phyloP scores from a whole-genome alignment of 768 basidiomycete genomes.

The Polyporus arcularius region DNA sequence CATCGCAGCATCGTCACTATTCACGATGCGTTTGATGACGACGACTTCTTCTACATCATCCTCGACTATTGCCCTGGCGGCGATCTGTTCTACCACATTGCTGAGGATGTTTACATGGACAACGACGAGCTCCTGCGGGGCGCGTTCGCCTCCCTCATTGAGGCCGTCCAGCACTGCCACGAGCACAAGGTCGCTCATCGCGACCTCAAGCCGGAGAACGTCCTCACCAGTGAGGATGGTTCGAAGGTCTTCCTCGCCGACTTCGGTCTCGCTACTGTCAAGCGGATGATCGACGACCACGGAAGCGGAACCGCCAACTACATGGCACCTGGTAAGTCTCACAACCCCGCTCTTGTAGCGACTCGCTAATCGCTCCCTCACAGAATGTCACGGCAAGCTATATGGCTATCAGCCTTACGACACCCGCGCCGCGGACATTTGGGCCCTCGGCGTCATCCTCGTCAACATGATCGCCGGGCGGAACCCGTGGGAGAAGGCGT shows the following conservation, averaged over 20 bases:
- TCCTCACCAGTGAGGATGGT: slow-evolving; percentile 88
- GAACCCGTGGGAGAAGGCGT: slow-evolving; percentile 51
- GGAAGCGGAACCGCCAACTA: slow-evolving; percentile 17
- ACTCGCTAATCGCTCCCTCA: not conserved
- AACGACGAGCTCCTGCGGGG: slow-evolving; percentile 46
- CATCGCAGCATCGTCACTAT: slow-evolving; percentile 70
- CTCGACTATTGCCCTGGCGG: slow-evolving; percentile 46
- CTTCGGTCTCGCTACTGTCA: slow-evolving; percentile 28
- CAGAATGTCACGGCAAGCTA: slow-evolving; percentile 18
- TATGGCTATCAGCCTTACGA: slow-evolving; percentile 16
- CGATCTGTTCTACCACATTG: slow-evolving; percentile 48
- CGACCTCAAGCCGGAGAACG: slow-evolving; percentile 96
- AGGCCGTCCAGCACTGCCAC: slow-evolving; percentile 52
- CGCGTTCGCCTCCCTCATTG: slow-evolving; percentile 54
- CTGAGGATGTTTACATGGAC: slow-evolving; percentile 37
- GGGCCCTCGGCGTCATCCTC: slow-evolving; percentile 43
- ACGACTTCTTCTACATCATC: slow-evolving; percentile 65
- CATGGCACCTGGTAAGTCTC: slow-evolving; percentile 23
- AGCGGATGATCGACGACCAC: slow-evolving; percentile 2
- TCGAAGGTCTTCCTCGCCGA: slow-evolving; percentile 72
- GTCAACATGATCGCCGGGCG: slow-evolving; percentile 49
- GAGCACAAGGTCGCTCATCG: slow-evolving; percentile 89
- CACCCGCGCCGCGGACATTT: slow-evolving; percentile 33
- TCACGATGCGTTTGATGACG: slow-evolving; percentile 63
- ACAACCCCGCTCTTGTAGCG: not conserved